Percentiles rank a stretch among this genome's conserved stretches.
phyloP scores from a whole-genome alignment of 371 early-diverging fungal species.

The Saksenaea vasiformis region DNA sequence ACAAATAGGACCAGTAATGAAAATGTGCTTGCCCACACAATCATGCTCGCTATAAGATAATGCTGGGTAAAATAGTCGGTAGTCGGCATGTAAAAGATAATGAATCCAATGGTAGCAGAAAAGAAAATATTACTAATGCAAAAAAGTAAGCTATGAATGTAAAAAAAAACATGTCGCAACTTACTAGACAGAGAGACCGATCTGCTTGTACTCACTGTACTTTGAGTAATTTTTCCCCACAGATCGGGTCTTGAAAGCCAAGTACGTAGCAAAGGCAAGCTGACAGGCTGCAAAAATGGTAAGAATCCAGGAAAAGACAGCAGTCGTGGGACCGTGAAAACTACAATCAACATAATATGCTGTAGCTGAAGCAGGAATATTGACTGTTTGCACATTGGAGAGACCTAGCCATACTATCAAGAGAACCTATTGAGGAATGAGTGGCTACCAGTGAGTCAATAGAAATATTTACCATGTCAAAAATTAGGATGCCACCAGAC shows the following conservation, averaged over 20 bases:
- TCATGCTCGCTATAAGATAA: slow-evolving; percentile 51
- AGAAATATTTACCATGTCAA: slow-evolving; percentile 39
- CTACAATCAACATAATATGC: slow-evolving; percentile 50
- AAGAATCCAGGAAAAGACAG: slow-evolving; percentile 35
- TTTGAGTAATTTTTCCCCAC: slow-evolving; percentile 53
- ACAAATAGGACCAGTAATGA: slow-evolving; percentile 54
- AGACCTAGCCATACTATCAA: slow-evolving; percentile 45
- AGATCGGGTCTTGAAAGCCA: slow-evolving; percentile 58
- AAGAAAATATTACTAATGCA: slow-evolving; percentile 58
- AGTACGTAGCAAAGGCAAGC: slow-evolving; percentile 50
- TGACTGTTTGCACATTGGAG: slow-evolving; percentile 25
- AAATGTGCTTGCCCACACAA: slow-evolving; percentile 60
- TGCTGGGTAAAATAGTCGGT: slow-evolving; percentile 55
- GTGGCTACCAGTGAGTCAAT: neutral
- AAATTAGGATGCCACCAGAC: slow-evolving; percentile 50
- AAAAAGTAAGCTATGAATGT: neutral
- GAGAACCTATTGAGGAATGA: slow-evolving; percentile 30
- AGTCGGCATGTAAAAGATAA: slow-evolving; percentile 50
- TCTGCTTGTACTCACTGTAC: slow-evolving; percentile 62
- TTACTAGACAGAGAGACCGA: slow-evolving; percentile 64
- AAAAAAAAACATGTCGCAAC: slow-evolving; percentile 1
- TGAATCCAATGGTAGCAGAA: slow-evolving; percentile 51
- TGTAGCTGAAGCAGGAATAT: slow-evolving; percentile 34
- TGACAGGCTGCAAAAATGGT: slow-evolving; percentile 36
- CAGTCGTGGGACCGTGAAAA: slow-evolving; percentile 33